Evolutionary conservation across 495 filamentous ascomycete species (phyloP).

Genomic region (Poronia punctata): DNA sequence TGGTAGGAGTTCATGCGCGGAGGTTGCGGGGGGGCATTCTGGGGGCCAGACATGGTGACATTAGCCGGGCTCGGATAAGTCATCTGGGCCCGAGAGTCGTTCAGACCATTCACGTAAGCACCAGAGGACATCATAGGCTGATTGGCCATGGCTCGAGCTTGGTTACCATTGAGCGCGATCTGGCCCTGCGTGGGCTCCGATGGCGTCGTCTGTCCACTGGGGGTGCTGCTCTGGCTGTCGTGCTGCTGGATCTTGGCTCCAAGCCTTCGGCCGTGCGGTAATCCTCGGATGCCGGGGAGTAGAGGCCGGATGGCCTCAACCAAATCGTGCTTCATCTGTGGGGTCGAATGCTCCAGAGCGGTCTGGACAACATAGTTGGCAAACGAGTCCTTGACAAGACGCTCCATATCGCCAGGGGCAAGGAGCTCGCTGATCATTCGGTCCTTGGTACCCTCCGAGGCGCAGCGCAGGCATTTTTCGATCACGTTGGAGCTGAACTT

Average conservation of each 20-base stretch:
- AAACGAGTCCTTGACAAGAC: conserved; percentile 80
- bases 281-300: conserved; percentile 72
- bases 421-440: conserved; percentile 81
- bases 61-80: conserved; percentile 21
- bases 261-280: conserved; percentile 89
- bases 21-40: conserved; percentile 17
- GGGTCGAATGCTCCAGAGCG: conserved; percentile 77
- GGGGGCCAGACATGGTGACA: conserved; percentile 16
- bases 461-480: conserved; percentile 90
- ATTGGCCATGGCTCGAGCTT: conserved; percentile 26
- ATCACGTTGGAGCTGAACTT: conserved; percentile 99
- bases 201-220: conserved; percentile 27
- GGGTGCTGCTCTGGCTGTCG: conserved; percentile 27
- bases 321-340: conserved; percentile 59
- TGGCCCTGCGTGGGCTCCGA: conserved; percentile 36
- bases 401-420: conserved; percentile 66
- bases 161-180: conserved; percentile 27
- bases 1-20: conserved; percentile 17
- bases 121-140: conserved; percentile 22
- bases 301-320: conserved; percentile 79
- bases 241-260: conserved; percentile 66
- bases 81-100: conserved; percentile 18
- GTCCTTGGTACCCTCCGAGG: conserved; percentile 60
- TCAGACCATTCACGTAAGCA: conserved; percentile 20
- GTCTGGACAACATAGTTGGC: conserved; percentile 99